Percentiles rank a stretch among this genome's conserved stretches.
Conservation (phyloP, 805 yeast species). For the Wickerhamiella spandovensis region DNA sequence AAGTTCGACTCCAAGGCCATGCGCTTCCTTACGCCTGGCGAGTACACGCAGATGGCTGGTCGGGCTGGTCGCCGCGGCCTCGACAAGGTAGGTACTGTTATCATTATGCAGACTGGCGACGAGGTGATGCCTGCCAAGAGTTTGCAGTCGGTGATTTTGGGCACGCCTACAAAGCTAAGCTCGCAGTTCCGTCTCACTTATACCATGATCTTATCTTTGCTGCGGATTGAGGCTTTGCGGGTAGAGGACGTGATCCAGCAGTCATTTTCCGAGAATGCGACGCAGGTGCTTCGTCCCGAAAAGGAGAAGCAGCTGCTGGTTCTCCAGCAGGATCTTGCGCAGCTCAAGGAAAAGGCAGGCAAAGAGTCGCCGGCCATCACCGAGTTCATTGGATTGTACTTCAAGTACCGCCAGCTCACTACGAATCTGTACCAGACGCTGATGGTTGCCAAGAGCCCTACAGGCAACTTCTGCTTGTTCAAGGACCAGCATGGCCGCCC, state of each 20-base stretch:
- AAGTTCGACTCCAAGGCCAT: slow-evolving; percentile 84
- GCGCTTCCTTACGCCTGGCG: slow-evolving; percentile 83
- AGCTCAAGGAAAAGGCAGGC: not conserved
- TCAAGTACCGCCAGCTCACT: slow-evolving; percentile 1
- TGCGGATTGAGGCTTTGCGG: slow-evolving; percentile 83
- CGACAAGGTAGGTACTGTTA: slow-evolving; percentile 88
- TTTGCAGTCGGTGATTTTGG: slow-evolving; percentile 72
- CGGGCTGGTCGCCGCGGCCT: slow-evolving; percentile 97
- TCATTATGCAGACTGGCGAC: slow-evolving; percentile 52
- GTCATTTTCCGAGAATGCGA: slow-evolving; percentile 82
- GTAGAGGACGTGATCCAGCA: slow-evolving; percentile 98
- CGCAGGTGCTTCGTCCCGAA: slow-evolving; percentile 76
- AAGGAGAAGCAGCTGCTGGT: slow-evolving; percentile 54
- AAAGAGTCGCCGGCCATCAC: not conserved
- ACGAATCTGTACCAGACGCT: slow-evolving; percentile 1
- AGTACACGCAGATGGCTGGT: slow-evolving; percentile 98
- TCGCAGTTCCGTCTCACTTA: slow-evolving; percentile 92
- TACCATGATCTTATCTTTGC: slow-evolving; percentile 77
- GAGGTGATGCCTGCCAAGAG: slow-evolving; percentile 22
- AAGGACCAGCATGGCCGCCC: not conserved
- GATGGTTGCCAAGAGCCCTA: not conserved
- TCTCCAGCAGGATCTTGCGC: slow-evolving; percentile 8
- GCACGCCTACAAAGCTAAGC: slow-evolving; percentile 76
- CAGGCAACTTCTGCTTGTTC: not conserved
- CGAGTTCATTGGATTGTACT: slow-evolving; percentile 1